These are phyloP conservation scores for Leishmania turanica DNA, from an alignment of 208 protist species.

Conservation along the genomic window DNA sequence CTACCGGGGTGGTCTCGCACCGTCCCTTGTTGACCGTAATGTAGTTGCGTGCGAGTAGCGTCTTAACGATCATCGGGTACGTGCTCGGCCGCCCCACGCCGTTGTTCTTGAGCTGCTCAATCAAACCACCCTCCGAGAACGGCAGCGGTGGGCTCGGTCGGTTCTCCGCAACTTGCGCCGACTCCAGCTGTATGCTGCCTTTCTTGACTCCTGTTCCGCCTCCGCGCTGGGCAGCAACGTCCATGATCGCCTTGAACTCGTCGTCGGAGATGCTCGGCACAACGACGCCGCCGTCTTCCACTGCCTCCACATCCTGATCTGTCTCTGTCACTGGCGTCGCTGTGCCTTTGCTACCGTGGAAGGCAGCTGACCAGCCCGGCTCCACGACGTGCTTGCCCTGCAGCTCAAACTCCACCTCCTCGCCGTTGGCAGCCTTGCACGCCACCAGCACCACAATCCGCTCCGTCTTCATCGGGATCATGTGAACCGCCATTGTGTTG, in stretches of 20 bases:
- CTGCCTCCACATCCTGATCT: slow-evolving; percentile 50
- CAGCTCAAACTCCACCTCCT: slow-evolving; percentile 58
- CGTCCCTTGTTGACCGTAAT: slow-evolving; percentile 81
- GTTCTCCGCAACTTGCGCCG: slow-evolving; percentile 58
- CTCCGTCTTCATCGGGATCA: slow-evolving; percentile 81
- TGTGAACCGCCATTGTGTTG: slow-evolving; percentile 85
- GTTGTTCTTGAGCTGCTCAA: slow-evolving; percentile 88
- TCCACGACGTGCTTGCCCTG: slow-evolving; percentile 76
- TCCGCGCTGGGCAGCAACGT: slow-evolving; percentile 29
- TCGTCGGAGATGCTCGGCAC: slow-evolving; percentile 77
- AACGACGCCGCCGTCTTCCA: slow-evolving; percentile 57
- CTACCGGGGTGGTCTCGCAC: slow-evolving; percentile 82
- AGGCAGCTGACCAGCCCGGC: slow-evolving; percentile 81
- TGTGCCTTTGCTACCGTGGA: slow-evolving; percentile 35
- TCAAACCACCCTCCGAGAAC: slow-evolving; percentile 84
- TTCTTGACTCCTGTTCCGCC: slow-evolving; percentile 4
- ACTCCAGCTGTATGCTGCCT: slow-evolving; percentile 34
- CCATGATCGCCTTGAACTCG: slow-evolving; percentile 75
- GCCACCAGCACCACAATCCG: slow-evolving; percentile 53
- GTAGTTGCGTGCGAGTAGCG: slow-evolving; percentile 83
- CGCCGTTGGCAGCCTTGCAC: slow-evolving; percentile 51
- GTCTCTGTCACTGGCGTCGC: slow-evolving; percentile 7
- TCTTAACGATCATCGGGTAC: slow-evolving; percentile 93
- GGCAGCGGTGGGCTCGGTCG: slow-evolving; percentile 63
- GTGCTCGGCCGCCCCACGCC: slow-evolving; percentile 90